Percentiles rank a stretch among this genome's conserved stretches.
Conservation (phyloP, 768 basidiomycete genomes). For the Leccinum longicurvipes region DNA sequence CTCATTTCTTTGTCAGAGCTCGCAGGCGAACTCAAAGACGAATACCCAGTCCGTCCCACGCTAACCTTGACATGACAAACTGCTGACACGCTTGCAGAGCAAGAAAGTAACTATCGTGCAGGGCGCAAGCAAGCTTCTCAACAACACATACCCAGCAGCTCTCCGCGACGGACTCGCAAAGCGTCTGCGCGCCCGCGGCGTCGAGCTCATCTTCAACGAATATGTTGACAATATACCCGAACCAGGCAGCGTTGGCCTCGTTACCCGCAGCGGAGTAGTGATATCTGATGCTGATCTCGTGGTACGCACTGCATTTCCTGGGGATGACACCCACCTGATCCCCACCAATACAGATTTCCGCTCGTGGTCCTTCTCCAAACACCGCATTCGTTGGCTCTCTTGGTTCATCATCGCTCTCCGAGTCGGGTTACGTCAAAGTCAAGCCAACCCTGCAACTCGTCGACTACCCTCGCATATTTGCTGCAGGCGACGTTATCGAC, state of each 20-base stretch:
- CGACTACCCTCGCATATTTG: conserved; percentile 54
- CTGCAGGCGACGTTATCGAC: conserved; percentile 62
- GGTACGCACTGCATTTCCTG: conserved; percentile 34
- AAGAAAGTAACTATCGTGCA: conserved; percentile 64
- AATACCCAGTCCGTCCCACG: conserved; percentile 34
- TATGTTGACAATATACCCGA: conserved; percentile 45
- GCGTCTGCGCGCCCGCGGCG: conserved; percentile 40
- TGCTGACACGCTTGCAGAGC: conserved; percentile 18
- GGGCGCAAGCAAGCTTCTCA: conserved; percentile 48
- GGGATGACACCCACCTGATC: conserved; percentile 1
- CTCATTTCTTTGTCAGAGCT: conserved; percentile 30
- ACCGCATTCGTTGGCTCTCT: conserved; percentile 53
- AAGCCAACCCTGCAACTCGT: conserved; percentile 54
- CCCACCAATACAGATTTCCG: conserved; percentile 17
- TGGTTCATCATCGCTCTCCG: conserved; percentile 33
- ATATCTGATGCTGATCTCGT: conserved; percentile 54
- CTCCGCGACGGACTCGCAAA: conserved; percentile 48
- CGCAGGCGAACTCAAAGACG: conserved; percentile 44
- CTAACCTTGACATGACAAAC: not conserved
- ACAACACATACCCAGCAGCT: conserved; percentile 50
- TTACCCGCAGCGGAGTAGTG: conserved; percentile 48
- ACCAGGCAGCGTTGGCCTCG: conserved; percentile 36
- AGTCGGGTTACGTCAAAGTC: conserved; percentile 46
- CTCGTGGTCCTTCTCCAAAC: conserved; percentile 42
- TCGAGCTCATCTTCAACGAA: conserved; percentile 53